Conservation (phyloP, 345 rosid species). For the Dimocarpus longan region DNA sequence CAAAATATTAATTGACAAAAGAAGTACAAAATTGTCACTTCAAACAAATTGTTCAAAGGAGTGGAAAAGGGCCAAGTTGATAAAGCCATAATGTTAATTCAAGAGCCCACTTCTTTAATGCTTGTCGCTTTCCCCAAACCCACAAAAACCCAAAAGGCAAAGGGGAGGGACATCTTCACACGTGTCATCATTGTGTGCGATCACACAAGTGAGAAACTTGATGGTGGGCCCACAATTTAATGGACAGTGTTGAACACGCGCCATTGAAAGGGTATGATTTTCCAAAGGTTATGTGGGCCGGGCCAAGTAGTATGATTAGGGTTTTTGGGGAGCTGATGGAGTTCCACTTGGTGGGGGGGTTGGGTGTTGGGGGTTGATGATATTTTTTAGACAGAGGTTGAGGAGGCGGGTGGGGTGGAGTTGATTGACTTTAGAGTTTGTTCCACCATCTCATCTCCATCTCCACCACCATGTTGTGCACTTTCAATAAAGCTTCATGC, state of each 20-base stretch:
- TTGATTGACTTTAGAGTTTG: constrained; percentile 1
- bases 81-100: neutral
- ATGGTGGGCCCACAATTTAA: neutral
- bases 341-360: neutral
- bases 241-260: neutral
- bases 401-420: neutral
- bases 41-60: neutral
- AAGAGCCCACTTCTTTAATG: constrained; percentile 19
- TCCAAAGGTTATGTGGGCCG: neutral
- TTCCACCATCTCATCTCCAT: neutral
- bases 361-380: neutral
- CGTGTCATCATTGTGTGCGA: constrained; percentile 5
- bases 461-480: neutral
- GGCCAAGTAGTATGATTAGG: constrained; percentile 13
- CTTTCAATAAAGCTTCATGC: constrained; percentile 8
- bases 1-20: neutral
- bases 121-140: constrained; percentile 9
- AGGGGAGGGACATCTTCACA: neutral
- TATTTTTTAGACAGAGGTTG: neutral
- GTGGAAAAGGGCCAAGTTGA: constrained; percentile 10
- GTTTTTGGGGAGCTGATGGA: neutral
- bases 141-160: neutral
- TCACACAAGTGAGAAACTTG: neutral
- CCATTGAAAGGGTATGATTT: neutral
- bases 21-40: neutral